Percentiles rank a stretch among this genome's conserved stretches.
These are phyloP conservation scores for Solanum stenotomum DNA, from an alignment of 257 asterid genomes.

Conservation along the genomic window DNA sequence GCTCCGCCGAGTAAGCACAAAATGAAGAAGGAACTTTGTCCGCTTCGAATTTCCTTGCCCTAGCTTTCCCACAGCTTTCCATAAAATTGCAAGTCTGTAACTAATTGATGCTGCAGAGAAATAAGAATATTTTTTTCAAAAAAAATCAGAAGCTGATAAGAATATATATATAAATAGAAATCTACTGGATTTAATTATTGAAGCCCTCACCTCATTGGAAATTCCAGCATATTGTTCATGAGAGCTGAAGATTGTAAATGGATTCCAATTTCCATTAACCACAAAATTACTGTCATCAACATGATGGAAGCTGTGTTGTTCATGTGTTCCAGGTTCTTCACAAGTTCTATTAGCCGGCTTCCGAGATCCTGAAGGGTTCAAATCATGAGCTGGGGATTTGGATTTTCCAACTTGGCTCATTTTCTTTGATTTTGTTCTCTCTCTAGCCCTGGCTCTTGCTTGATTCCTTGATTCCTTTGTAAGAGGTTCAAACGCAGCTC, in stretches of 20 bases:
- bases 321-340: neutral
- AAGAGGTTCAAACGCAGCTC: conserved; percentile 3
- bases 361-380: neutral
- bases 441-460: conserved; percentile 72
- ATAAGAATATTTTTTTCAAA: neutral
- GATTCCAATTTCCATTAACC: conserved; percentile 14
- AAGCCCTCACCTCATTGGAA: conserved; percentile 5
- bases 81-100: neutral
- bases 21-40: neutral
- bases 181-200: neutral
- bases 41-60: neutral
- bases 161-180: neutral
- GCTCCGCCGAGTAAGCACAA: neutral
- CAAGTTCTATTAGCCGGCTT: neutral
- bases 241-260: conserved; percentile 3
- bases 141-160: neutral
- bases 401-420: conserved; percentile 1
- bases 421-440: conserved; percentile 53
- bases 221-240: conserved; percentile 9
- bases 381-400: neutral
- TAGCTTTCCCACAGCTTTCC: neutral
- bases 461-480: conserved; percentile 45
- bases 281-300: neutral
- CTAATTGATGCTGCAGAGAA: neutral
- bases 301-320: neutral